Evolutionary conservation across 257 asterid genomes (phyloP).

Genomic region (Solanum chiquidenum): DNA sequence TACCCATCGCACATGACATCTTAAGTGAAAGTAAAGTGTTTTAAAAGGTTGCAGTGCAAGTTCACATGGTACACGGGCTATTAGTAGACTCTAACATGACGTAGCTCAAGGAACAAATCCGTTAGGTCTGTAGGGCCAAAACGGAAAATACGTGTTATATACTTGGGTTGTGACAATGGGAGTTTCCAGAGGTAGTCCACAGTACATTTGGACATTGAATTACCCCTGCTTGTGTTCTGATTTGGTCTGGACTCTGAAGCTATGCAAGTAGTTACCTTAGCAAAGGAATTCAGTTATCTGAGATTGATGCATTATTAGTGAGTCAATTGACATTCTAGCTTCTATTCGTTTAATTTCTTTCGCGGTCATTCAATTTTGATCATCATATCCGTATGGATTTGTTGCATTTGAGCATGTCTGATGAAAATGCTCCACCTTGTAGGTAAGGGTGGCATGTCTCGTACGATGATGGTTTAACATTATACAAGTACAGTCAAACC

Average conservation of each 20-base stretch:
- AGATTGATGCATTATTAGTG: not conserved
- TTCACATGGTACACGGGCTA: not conserved
- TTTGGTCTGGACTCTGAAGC: not conserved
- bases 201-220: not conserved
- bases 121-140: not conserved
- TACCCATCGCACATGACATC: not conserved
- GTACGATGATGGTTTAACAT: not conserved
- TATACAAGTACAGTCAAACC: not conserved
- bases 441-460: not conserved
- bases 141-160: not conserved
- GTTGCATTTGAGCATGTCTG: constrained; percentile 2
- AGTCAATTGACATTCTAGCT: not conserved
- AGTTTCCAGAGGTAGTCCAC: not conserved
- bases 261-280: not conserved
- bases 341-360: not conserved
- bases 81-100: not conserved
- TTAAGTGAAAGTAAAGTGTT: not conserved
- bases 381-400: not conserved
- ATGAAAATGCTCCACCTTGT: constrained; percentile 48
- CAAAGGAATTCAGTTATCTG: not conserved
- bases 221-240: not conserved
- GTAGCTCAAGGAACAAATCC: not conserved
- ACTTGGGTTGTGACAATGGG: not conserved
- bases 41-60: not conserved
- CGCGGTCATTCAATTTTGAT: not conserved